These are phyloP conservation scores for Lactarius hatsudake DNA, from an alignment of 768 basidiomycete species.

Conservation along the genomic window DNA sequence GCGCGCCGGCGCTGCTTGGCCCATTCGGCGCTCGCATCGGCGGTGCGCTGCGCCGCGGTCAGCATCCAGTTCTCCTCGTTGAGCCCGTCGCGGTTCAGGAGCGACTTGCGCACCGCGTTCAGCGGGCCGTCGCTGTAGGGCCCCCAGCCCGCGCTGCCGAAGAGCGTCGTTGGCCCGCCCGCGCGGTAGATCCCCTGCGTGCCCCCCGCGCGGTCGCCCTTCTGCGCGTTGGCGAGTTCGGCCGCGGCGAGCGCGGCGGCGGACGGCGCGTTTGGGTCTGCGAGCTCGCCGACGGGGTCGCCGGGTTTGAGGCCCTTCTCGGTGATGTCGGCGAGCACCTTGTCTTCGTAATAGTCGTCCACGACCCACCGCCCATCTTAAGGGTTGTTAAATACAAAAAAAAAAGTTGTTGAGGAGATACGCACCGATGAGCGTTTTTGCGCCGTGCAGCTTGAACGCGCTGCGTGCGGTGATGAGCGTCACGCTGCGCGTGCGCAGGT, in stretches of 20 bases:
- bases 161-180: conserved; percentile 90
- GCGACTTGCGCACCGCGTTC: conserved; percentile 77
- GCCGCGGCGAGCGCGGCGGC: conserved; percentile 45
- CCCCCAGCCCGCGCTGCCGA: conserved; percentile 79
- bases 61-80: conserved; percentile 93
- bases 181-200: conserved; percentile 77
- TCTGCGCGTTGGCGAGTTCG: conserved; percentile 35
- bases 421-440: conserved; percentile 84
- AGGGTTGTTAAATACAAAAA: too few species aligned
- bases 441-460: conserved; percentile 91
- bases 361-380: conserved; percentile 83
- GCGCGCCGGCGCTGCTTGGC: conserved; percentile 53
- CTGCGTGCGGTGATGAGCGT: conserved; percentile 92
- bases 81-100: conserved; percentile 76
- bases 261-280: conserved; percentile 60
- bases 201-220: conserved; percentile 49
- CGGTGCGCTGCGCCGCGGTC: conserved; percentile 64
- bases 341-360: conserved; percentile 96
- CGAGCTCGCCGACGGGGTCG: conserved; percentile 76
- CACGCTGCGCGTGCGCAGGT: conserved; percentile 86
- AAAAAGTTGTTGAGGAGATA: conserved; percentile 12
- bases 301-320: conserved; percentile 82
- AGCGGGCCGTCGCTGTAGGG: conserved; percentile 88
- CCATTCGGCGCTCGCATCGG: conserved; percentile 65
- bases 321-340: conserved; percentile 69